Conservation (phyloP, 257 asterid genomes). For the Asclepias syriaca region DNA sequence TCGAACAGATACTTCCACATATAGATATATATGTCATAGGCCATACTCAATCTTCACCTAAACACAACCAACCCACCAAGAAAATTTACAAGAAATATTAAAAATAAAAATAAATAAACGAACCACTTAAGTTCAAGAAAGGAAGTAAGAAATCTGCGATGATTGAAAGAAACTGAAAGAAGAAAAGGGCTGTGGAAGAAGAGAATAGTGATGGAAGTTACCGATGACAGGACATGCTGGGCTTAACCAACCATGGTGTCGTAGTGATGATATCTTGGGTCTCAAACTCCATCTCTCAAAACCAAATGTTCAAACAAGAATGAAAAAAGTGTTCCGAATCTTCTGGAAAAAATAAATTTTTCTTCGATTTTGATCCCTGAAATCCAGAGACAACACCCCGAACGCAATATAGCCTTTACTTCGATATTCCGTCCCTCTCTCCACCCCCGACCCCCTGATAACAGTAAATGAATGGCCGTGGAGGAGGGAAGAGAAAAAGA, state of each 20-base stretch:
- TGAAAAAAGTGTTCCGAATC: not conserved
- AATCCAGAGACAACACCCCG: not conserved
- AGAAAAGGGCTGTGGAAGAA: not conserved
- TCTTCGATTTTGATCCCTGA: slow-evolving; percentile 6
- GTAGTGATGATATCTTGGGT: slow-evolving; percentile 22
- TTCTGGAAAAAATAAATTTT: not conserved
- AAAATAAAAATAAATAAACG: not conserved
- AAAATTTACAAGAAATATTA: no score
- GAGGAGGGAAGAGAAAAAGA: slow-evolving; percentile 14
- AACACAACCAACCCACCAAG: not conserved
- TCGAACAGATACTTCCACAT: slow-evolving; percentile 8
- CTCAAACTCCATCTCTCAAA: slow-evolving; percentile 15
- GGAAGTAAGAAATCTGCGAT: not conserved
- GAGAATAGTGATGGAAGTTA: slow-evolving; percentile 13
- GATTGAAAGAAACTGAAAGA: not conserved
- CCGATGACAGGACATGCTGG: slow-evolving; percentile 17
- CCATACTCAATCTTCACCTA: not conserved
- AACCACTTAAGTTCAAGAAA: not conserved
- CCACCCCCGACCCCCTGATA: slow-evolving; percentile 8
- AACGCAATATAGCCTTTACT: not conserved
- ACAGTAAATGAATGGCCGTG: slow-evolving; percentile 27
- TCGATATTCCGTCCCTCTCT: not conserved
- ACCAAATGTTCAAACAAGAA: slow-evolving; percentile 6
- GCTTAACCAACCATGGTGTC: slow-evolving; percentile 11
- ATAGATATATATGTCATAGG: not conserved